Base-by-base conservation (phyloP, 83 land plant species). In the Picea abies region DNA sequence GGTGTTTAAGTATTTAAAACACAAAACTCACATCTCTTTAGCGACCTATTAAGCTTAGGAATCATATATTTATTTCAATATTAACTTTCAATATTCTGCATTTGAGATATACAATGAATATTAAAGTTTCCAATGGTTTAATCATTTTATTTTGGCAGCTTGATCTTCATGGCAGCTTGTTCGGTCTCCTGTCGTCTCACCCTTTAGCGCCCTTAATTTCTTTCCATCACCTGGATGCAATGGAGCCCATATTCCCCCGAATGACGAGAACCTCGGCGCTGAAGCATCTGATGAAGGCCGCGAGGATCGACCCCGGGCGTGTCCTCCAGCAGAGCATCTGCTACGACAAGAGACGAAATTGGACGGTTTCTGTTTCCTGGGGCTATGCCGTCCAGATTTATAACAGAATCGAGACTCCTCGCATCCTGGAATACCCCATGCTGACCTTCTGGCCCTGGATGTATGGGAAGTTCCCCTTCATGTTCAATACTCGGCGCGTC, bases 151-250 rank as follows among this genome's bases (percentile, higher is more conserved):
- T 29, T 29, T 29, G 29, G 29, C 88, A 90, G 92, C 6, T 90
- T 20, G 96, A 94, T 66, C 86, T 94, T 1, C 76, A 87, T 49
- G 98, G 92, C 2, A 90, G 91, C 49, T 79, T 94, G 17, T 89
- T 92, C 86, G 98, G 98, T 0, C 52, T 93, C 16, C 80, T 95
- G 39, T 88, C 92, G 16, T 92, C 96, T 7, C 98, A 95, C 80
- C 98, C 96, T 29, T 76, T 90, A 73, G 93, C 93, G 63, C 96
- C 98, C n/a, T 84, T 93, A 4, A 89, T 95, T 11, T 90, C 96
- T 2, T 85, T 95, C 60, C 98, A 95, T 83, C 98, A 95, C 82
- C 79, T 95, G 3, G 96, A 90, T 81, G 52, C 72, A 67, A 44
- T 95, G 80, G 80, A 88, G 56, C 90, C 92, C 5, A 23, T 93